Evolutionary conservation across 2,329 filamentous ascomycete genomes (phyloP).

Genomic region (Pseudogymnoascus sp.): DNA sequence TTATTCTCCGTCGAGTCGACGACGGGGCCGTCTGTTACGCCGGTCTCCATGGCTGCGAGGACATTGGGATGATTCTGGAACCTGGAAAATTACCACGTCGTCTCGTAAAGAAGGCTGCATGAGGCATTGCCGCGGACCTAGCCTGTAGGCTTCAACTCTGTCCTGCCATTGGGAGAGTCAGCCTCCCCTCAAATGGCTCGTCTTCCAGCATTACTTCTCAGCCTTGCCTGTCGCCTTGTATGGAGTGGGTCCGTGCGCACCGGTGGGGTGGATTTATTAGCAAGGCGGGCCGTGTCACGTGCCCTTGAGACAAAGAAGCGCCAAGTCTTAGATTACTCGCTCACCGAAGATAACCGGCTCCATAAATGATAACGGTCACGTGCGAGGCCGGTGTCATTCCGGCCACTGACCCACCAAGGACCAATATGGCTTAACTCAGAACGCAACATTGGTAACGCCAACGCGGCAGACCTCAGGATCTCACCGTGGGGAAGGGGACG

Average conservation of each 20-base stretch:
- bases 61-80: not conserved
- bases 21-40: not conserved
- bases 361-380: conserved; percentile 1
- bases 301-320: not conserved
- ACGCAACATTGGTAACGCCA: not conserved
- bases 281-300: not conserved
- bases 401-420: not conserved
- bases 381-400: conserved; percentile 4
- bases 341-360: not conserved
- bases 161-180: not conserved
- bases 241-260: not conserved
- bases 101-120: not conserved
- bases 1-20: not conserved
- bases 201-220: not conserved
- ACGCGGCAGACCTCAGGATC: not conserved
- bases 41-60: not conserved
- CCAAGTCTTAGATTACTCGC: not conserved
- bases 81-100: not conserved
- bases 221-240: not conserved
- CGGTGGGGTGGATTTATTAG: not conserved
- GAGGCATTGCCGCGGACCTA: not conserved
- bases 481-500: not conserved
- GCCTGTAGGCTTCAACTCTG: not conserved
- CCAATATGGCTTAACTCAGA: not conserved
- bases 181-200: not conserved